phyloP scores from a whole-genome alignment of 768 basidiomycete genomes.

The Xerocomellus intermedius region DNA sequence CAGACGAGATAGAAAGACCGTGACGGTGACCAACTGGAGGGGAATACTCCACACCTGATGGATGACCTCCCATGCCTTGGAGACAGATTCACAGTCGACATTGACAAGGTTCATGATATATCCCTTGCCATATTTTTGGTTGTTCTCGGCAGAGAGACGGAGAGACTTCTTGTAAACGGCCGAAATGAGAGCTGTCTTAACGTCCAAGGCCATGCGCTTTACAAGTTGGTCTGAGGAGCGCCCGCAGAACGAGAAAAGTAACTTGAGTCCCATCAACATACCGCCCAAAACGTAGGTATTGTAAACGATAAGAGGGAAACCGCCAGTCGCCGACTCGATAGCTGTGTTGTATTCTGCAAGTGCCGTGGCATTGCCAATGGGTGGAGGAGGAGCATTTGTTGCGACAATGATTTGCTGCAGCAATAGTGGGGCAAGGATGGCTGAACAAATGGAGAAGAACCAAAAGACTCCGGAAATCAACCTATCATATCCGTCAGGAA shows the following conservation, averaged over 20 bases:
- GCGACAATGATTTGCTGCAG: slow-evolving; percentile 30
- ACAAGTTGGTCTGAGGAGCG: slow-evolving; percentile 31
- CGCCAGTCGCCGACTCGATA: slow-evolving; percentile 26
- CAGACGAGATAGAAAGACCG: slow-evolving; percentile 23
- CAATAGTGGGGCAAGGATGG: slow-evolving; percentile 24
- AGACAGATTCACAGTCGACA: slow-evolving; percentile 30
- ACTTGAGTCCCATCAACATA: slow-evolving; percentile 26
- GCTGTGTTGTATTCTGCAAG: slow-evolving; percentile 19
- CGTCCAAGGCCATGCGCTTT: slow-evolving; percentile 28
- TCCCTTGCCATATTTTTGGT: slow-evolving; percentile 26
- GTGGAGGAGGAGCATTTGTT: slow-evolving; percentile 17
- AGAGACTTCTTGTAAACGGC: slow-evolving; percentile 33
- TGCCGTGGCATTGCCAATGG: slow-evolving; percentile 18
- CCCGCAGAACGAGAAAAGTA: slow-evolving; percentile 25
- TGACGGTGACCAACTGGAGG: slow-evolving; percentile 23
- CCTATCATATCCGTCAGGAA: slow-evolving; percentile 11
- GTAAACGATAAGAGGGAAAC: slow-evolving; percentile 28
- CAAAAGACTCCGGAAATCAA: slow-evolving; percentile 28
- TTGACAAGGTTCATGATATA: slow-evolving; percentile 32
- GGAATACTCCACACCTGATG: slow-evolving; percentile 31
- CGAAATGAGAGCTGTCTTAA: slow-evolving; percentile 30
- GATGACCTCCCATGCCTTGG: slow-evolving; percentile 28
- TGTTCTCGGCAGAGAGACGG: slow-evolving; percentile 26
- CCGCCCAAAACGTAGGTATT: slow-evolving; percentile 24
- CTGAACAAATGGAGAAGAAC: slow-evolving; percentile 24